Percentiles rank a stretch among this genome's conserved stretches.
Evolutionary conservation across 108 stramenopile species (phyloP).

Genomic region (Nitzschia sp.): DNA sequence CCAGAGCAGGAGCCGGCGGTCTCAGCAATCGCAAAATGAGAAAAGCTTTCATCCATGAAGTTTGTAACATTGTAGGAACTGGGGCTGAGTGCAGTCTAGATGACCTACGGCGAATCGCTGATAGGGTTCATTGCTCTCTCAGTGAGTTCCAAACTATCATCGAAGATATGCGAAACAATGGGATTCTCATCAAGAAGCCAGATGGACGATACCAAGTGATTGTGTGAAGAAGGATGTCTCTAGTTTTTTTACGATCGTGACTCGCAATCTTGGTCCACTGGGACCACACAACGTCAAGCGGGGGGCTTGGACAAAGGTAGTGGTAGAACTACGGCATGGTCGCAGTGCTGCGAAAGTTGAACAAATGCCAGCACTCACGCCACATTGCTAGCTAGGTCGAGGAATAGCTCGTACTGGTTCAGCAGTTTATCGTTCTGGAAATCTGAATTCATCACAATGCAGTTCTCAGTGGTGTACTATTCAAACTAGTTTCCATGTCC

Average conservation of each 20-base stretch:
- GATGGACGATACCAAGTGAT: slow-evolving; percentile 59
- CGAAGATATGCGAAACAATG: slow-evolving; percentile 69
- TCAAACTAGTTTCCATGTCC: too few species aligned
- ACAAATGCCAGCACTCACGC: too few species aligned
- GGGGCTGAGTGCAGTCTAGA: slow-evolving; percentile 52
- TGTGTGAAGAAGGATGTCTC: slow-evolving; percentile 5
- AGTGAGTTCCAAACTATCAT: slow-evolving; percentile 66
- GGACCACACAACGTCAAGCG: too few species aligned
- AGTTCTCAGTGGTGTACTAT: too few species aligned
- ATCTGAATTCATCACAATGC: too few species aligned
- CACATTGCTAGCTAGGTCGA: too few species aligned
- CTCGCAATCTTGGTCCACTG: too few species aligned
- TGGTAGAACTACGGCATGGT: too few species aligned
- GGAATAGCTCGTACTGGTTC: too few species aligned
- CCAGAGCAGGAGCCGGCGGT: slow-evolving; percentile 73
- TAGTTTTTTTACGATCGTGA: background rate
- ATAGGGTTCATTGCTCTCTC: slow-evolving; percentile 52
- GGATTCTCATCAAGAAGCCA: slow-evolving; percentile 52
- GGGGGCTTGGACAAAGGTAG: too few species aligned
- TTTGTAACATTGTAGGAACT: slow-evolving; percentile 45
- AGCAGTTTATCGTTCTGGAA: too few species aligned
- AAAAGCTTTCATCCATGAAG: slow-evolving; percentile 45
- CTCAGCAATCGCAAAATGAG: slow-evolving; percentile 69
- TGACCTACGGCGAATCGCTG: slow-evolving; percentile 69
- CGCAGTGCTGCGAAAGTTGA: too few species aligned